Evolutionary conservation across 352 stramenopile species (phyloP).

Genomic region (Albugo candida): DNA sequence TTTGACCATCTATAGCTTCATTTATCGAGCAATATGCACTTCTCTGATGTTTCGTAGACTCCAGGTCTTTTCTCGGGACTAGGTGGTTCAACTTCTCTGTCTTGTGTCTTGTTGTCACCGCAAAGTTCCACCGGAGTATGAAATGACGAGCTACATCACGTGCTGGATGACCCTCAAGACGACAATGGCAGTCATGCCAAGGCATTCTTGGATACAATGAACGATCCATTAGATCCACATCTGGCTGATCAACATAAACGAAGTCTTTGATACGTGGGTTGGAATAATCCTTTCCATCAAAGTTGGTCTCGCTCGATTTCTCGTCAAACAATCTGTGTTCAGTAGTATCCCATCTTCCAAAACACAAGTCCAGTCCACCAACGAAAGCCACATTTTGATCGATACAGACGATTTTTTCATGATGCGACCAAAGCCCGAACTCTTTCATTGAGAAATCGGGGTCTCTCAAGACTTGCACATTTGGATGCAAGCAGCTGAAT

Average conservation of each 20-base stretch:
- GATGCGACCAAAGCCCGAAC: conserved; percentile 74
- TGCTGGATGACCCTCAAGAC: conserved; percentile 55
- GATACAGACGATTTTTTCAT: conserved; percentile 85
- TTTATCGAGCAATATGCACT: too few relatives aligned
- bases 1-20: too few relatives aligned
- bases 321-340: conserved; percentile 46
- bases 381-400: conserved; percentile 80
- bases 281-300: conserved; percentile 68
- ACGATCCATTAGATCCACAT: conserved; percentile 63
- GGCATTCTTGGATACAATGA: conserved; percentile 52
- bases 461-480: conserved; percentile 77
- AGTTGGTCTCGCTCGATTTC: conserved; percentile 20
- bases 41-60: too few relatives aligned
- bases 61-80: conserved; percentile 41
- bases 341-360: conserved; percentile 70
- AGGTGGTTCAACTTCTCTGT: conserved; percentile 54
- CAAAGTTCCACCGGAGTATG: conserved; percentile 79
- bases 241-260: conserved; percentile 45
- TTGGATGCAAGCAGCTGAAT: conserved; percentile 42
- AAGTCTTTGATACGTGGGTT: conserved; percentile 77
- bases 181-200: conserved; percentile 73
- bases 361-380: conserved; percentile 79
- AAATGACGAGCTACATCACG: conserved; percentile 72
- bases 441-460: conserved; percentile 79
- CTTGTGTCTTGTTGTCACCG: conserved; percentile 61